These are phyloP conservation scores for Sphaerulina populicola DNA, from an alignment of 2,329 filamentous ascomycete genomes.

Conservation along the genomic window DNA sequence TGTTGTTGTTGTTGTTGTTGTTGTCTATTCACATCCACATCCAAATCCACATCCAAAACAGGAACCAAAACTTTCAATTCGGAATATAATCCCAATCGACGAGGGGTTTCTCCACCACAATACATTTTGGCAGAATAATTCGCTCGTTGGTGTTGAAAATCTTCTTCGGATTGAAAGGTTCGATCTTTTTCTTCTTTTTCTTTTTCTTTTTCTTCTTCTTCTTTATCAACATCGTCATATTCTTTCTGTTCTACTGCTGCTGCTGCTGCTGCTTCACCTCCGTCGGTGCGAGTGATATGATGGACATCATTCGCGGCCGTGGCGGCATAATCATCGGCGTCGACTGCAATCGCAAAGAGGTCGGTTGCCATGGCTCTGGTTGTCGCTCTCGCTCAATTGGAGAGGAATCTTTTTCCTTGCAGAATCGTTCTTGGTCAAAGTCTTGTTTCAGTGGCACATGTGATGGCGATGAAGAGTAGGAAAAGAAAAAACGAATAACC, in stretches of 20 bases:
- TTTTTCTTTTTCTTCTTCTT: too few species aligned
- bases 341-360: conserved; percentile 30
- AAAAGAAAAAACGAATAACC: not conserved
- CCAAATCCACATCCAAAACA: too few species aligned
- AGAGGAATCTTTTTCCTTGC: not conserved
- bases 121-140: conserved; percentile 29
- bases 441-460: not conserved
- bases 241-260: too few species aligned
- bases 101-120: too few species aligned
- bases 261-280: too few species aligned
- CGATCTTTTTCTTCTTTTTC: conserved; percentile 13
- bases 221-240: too few species aligned
- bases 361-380: conserved; percentile 12
- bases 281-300: not conserved
- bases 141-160: conserved; percentile 28
- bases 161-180: conserved; percentile 30
- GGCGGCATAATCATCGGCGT: conserved; percentile 29
- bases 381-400: conserved; percentile 5
- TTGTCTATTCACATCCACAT: too few species aligned
- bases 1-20: too few species aligned
- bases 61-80: conserved; percentile 6
- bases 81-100: conserved; percentile 17
- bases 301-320: conserved; percentile 25
- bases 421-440: not conserved
- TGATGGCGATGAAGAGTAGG: not conserved